These are phyloP conservation scores for Friedmanniomyces simplex DNA, from an alignment of 495 filamentous ascomycete genomes.

Conservation along the genomic window DNA sequence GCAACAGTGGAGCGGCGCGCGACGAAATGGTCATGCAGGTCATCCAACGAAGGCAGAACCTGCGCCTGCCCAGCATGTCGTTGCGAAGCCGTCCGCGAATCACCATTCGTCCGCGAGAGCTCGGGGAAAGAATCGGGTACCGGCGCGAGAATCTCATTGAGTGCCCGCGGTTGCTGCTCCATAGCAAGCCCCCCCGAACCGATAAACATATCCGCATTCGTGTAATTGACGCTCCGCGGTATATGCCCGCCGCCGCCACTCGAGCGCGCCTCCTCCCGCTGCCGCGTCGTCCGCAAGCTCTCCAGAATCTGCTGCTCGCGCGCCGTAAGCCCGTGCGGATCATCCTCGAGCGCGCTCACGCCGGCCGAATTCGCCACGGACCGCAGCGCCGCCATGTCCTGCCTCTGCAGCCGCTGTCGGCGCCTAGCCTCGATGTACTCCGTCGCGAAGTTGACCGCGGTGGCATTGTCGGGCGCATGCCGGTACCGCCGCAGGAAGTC, in stretches of 20 bases:
- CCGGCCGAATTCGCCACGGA: conserved; percentile 16
- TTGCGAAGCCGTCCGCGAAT: conserved; percentile 3
- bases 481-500: conserved; percentile 33
- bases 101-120: conserved; percentile 7
- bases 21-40: background rate
- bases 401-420: conserved; percentile 22
- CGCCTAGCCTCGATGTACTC: conserved; percentile 34
- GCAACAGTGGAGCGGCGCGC: background rate
- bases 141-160: conserved; percentile 7
- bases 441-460: conserved; percentile 31
- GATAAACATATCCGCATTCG: conserved; percentile 30
- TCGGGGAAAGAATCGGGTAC: conserved; percentile 17
- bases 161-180: background rate
- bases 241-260: background rate
- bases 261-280: conserved; percentile 27
- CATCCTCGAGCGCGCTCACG: conserved; percentile 23
- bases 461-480: conserved; percentile 27
- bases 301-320: conserved; percentile 51
- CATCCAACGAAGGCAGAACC: background rate
- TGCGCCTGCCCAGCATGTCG: background rate
- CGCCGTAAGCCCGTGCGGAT: conserved; percentile 43
- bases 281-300: conserved; percentile 37
- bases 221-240: conserved; percentile 36
- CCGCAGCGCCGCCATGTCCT: conserved; percentile 9
- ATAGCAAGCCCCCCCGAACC: background rate